Base-by-base conservation (phyloP, 768 basidiomycete species). In the Tulasnella sp. region DNA sequence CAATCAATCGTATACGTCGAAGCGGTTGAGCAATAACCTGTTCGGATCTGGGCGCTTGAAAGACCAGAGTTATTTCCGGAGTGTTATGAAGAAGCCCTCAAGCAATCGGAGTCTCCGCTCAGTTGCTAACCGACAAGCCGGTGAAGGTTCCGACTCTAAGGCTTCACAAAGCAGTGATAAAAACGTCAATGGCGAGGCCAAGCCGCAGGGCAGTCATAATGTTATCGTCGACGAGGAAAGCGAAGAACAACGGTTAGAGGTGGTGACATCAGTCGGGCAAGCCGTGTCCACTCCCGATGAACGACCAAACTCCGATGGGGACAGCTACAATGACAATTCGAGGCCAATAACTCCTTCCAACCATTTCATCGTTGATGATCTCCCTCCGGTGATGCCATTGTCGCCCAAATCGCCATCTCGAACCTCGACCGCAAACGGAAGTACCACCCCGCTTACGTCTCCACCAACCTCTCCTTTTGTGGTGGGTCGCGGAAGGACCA, bases 1-100 rank as follows among this genome's bases (percentile, higher is more conserved):
- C 42, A 27, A 57, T 31, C 9, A 17, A 12, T 57, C 55, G 4
- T 27, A 48, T n/a, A 77, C 78, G 37, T 70, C 73, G 56, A 83
- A 84, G 69, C 78, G 87, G 43, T 84, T 85, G 68, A 88, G 86
- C 72, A 89, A 89, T 67, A 89, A 89, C 65, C 72, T 91, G 49
- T 90, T 89, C 61, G 82, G 85, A 45, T 89, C 87, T 15, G 81
- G 82, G n/a, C 77, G 81, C 55, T 74, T 87, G 63, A 75, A 82
- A 56, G 87, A 90, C 67, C 80, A 86, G 65, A 72, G 74, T 8
- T 85, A 88, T 67, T 67, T 85, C 63, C 79, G 81, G 59, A 25
- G 37, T 15, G 42, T 29, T 12, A 4, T 29, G n/a, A 49, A 46
- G n/a, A 46, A 36, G 12, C 42, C 40, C 19, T 1, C n/a, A 6